A percentile compares a stretch with the other conserved stretches of the same genome.
These are phyloP conservation scores for Trichoderma parareesei DNA, from an alignment of 495 filamentous ascomycete species.

Conservation along the genomic window DNA sequence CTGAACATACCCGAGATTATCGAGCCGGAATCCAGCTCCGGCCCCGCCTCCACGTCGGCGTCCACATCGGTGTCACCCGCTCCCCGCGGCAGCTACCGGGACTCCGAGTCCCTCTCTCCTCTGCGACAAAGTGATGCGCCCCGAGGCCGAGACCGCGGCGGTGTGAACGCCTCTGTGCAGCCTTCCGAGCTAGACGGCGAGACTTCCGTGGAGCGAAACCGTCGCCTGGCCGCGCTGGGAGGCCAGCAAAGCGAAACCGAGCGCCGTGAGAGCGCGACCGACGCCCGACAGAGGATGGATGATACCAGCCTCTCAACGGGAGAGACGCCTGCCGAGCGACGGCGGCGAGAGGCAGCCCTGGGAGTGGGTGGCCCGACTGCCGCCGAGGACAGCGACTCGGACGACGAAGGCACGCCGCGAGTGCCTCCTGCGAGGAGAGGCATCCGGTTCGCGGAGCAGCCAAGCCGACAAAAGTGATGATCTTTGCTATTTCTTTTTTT, in stretches of 20 bases:
- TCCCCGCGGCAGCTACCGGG: neutral
- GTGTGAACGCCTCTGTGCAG: constrained; percentile 8
- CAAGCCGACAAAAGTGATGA: neutral
- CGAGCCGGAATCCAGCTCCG: constrained; percentile 15
- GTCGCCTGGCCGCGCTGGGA: constrained; percentile 32
- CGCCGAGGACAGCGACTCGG: constrained; percentile 53
- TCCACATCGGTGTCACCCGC: neutral
- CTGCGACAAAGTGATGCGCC: neutral
- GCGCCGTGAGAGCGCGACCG: neutral
- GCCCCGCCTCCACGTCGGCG: constrained; percentile 21
- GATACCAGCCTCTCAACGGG: constrained; percentile 17
- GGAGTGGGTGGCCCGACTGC: constrained; percentile 45
- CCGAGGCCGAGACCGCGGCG: neutral
- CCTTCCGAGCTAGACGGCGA: constrained; percentile 22
- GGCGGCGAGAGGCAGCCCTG: constrained; percentile 77
- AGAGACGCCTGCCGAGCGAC: constrained; percentile 77
- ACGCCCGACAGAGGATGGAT: neutral
- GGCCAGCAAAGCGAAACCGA: constrained; percentile 20
- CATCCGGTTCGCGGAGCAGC: constrained; percentile 3
- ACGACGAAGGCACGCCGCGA: constrained; percentile 34
- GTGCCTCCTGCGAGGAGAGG: neutral
- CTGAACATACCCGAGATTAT: constrained; percentile 11
- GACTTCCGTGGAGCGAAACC: constrained; percentile 34
- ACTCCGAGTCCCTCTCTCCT: neutral
- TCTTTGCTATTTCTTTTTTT: neutral